A percentile compares a stretch with the other conserved stretches of the same genome.
Evolutionary conservation across 2,329 filamentous ascomycete species (phyloP).

Genomic region (Aspergillus neoniger): DNA sequence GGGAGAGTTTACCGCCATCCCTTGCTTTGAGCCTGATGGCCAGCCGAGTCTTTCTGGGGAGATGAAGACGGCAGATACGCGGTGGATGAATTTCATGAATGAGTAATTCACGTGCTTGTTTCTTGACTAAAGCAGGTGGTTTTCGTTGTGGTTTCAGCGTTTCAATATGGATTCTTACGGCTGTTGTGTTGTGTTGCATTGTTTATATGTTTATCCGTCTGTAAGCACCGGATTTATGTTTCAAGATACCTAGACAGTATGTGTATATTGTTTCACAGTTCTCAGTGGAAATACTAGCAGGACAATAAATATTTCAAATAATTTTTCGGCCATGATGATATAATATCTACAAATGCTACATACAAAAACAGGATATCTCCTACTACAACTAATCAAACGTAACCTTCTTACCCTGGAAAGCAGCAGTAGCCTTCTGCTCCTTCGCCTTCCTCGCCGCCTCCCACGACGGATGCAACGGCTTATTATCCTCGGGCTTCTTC

Average conservation of each 20-base stretch:
- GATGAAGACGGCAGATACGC: constrained; percentile 30
- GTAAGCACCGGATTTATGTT: background rate
- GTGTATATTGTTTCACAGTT: constrained; percentile 4
- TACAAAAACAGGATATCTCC: constrained; percentile 14
- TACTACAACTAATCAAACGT: constrained; percentile 58
- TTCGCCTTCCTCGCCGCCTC: constrained; percentile 63
- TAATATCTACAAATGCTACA: constrained; percentile 10
- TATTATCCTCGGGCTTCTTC: constrained; percentile 44
- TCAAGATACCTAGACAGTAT: constrained; percentile 20
- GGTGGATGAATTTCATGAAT: constrained; percentile 40
- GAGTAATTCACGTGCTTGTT: too few relatives aligned
- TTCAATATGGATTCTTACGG: constrained; percentile 4
- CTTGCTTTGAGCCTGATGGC: constrained; percentile 40
- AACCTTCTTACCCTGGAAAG: constrained; percentile 64
- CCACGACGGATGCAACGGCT: constrained; percentile 65
- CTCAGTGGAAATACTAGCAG: background rate
- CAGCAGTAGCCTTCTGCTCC: constrained; percentile 48
- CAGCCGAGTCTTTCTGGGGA: constrained; percentile 28
- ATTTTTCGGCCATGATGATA: background rate
- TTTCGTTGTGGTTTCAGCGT: background rate
- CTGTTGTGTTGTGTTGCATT: background rate
- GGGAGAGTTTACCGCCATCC: constrained; percentile 44
- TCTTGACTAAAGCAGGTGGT: background rate
- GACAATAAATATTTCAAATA: background rate
- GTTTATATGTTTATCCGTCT: background rate